Evolutionary conservation across 371 early-diverging fungal genomes (phyloP), one percentile per base, ranked within the genome.

Genomic region (Mucor racemosus): DNA sequence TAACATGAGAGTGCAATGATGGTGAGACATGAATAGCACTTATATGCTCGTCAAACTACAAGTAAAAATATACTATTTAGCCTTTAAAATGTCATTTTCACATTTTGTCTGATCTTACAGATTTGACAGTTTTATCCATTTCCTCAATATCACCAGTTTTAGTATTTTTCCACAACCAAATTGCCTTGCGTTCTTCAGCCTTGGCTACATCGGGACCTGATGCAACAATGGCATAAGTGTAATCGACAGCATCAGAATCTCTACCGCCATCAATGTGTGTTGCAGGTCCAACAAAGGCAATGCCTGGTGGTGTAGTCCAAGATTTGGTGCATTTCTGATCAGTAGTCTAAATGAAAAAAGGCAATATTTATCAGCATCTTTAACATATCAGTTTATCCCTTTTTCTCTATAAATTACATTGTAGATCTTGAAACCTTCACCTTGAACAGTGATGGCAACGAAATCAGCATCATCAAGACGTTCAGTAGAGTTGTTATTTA

Each of bases 271-370:
- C 64, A 46, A 75, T 74, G 57, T 80, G 72, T 35, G 75, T 77
- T 15, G 86, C 86, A 54, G 88, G 82, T 64, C 81, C 76, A 36
- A 77, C 73, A 65, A 88, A 84, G 1, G 80, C 78, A 61, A 85
- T 69, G 57, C 85, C 84, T 21, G 86, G 86, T 26, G 88, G 86
- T 54, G 85, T 78, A 17, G 79, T 85, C 79, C 84, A 88, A 15
- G 88, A 88, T 48, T 80, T 76, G 40, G 79, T 68, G 60, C 86
- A 88, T 64, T 85, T 88, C 66, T 88, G 86, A 67, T 84, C 86
- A 5, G 74, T 73, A 5, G 85, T 84, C 86, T 86, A 77, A 19
- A 26, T 26, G 26, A 26, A 31, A 26, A 26, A 26, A 26, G 3
- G 3, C 57, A 33, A 15, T 5, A 38, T 17, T 17, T 7, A 0